A percentile compares a stretch with the other conserved stretches of the same genome.
Conservation (phyloP, 2,329 filamentous ascomycete species). For the Colletotrichum lentis region DNA sequence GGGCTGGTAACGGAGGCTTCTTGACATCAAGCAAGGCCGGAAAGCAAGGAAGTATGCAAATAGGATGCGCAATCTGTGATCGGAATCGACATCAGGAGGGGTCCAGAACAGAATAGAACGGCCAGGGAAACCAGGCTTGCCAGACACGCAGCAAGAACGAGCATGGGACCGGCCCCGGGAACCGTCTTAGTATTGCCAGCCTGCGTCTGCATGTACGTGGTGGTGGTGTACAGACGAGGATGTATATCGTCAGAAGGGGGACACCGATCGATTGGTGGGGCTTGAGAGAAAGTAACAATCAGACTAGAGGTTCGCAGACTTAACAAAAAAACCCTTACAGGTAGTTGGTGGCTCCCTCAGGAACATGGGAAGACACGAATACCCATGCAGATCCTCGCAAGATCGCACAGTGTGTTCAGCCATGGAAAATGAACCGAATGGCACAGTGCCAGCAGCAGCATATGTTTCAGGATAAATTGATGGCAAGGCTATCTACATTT, state of each 20-base stretch:
- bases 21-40: constrained; percentile 13
- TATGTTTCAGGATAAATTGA: no score
- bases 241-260: constrained; percentile 3
- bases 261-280: constrained; percentile 5
- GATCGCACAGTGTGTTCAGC: no score
- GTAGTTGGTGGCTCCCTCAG: no score
- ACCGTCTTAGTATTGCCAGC: constrained; percentile 9
- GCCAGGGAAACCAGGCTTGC: constrained; percentile 19
- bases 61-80: constrained; percentile 24
- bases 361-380: no score
- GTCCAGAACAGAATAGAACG: constrained; percentile 35
- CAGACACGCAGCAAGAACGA: constrained; percentile 5
- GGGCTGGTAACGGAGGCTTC: constrained; percentile 10
- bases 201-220: not conserved
- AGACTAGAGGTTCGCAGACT: not conserved
- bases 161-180: constrained; percentile 10
- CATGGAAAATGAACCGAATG: no score
- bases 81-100: constrained; percentile 17
- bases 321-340: not conserved
- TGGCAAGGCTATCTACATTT: no score
- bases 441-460: no score
- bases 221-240: not conserved
- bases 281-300: not conserved
- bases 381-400: no score
- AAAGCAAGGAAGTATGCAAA: constrained; percentile 33